These are phyloP conservation scores for Tolypocladium tropicale DNA, from an alignment of 2,329 filamentous ascomycete species.

Conservation along the genomic window DNA sequence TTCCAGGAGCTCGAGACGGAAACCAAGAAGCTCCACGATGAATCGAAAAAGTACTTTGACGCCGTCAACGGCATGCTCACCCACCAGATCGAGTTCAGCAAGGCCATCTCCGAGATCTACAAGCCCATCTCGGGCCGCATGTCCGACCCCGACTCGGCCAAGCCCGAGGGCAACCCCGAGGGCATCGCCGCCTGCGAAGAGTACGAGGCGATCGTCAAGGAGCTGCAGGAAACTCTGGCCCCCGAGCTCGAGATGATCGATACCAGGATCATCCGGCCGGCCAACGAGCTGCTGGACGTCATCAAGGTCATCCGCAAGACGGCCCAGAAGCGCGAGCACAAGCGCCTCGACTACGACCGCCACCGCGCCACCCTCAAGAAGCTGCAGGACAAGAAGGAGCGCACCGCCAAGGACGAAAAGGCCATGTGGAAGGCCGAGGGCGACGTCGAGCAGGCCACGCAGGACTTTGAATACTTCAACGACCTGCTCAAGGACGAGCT, in stretches of 20 bases:
- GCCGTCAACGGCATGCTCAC: slow-evolving; percentile 96
- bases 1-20: slow-evolving; percentile 91
- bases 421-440: slow-evolving; percentile 91
- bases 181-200: slow-evolving; percentile 94
- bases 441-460: slow-evolving; percentile 81
- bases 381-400: slow-evolving; percentile 95
- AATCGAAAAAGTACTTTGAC: slow-evolving; percentile 94
- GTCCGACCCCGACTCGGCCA: slow-evolving; percentile 80
- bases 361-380: slow-evolving; percentile 80
- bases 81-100: slow-evolving; percentile 97
- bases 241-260: slow-evolving; percentile 99
- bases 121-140: slow-evolving; percentile 94
- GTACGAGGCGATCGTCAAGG: slow-evolving; percentile 83
- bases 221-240: slow-evolving; percentile 76
- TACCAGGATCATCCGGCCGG: slow-evolving; percentile 77
- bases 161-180: slow-evolving; percentile 78
- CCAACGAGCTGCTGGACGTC: slow-evolving; percentile 86
- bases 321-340: slow-evolving; percentile 84
- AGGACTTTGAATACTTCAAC: slow-evolving; percentile 98
- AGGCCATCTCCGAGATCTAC: slow-evolving; percentile 93
- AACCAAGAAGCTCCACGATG: slow-evolving; percentile 94
- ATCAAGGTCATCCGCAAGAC: slow-evolving; percentile 93
- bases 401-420: slow-evolving; percentile 92
- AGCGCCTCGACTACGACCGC: slow-evolving; percentile 92
- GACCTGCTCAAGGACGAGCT: slow-evolving; percentile 93